These are phyloP conservation scores for Millerozyma acaciae DNA, from an alignment of 805 yeast species.

Conservation along the genomic window DNA sequence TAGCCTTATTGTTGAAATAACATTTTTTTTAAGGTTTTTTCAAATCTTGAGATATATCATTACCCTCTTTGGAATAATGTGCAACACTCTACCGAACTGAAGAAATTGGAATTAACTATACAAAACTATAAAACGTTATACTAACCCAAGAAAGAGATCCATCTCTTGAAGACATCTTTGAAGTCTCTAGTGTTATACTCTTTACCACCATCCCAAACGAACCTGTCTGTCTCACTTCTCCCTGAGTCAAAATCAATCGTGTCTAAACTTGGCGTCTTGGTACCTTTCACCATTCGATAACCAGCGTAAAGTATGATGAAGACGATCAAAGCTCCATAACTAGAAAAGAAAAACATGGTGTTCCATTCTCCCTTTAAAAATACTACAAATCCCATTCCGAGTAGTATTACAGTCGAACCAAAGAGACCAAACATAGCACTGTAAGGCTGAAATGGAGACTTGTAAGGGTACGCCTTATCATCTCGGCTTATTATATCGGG, in stretches of 20 bases:
- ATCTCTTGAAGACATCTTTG: slow-evolving; percentile 31
- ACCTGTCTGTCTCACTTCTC: slow-evolving; percentile 75
- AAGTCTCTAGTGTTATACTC: slow-evolving; percentile 33
- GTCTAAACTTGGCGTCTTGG: slow-evolving; percentile 64
- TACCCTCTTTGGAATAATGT: too few relatives aligned
- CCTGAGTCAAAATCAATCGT: slow-evolving; percentile 81
- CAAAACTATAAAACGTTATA: background rate
- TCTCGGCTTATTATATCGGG: slow-evolving; percentile 64
- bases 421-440: slow-evolving; percentile 59
- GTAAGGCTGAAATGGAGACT: slow-evolving; percentile 68
- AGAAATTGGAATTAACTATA: background rate
- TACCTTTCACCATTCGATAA: slow-evolving; percentile 57
- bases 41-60: too few relatives aligned
- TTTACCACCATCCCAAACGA: slow-evolving; percentile 74
- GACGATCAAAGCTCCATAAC: slow-evolving; percentile 58
- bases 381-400: slow-evolving; percentile 60
- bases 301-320: slow-evolving; percentile 49
- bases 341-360: slow-evolving; percentile 57
- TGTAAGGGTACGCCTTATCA: slow-evolving; percentile 63
- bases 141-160: slow-evolving; percentile 32
- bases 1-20: too few relatives aligned
- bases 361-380: slow-evolving; percentile 58
- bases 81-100: too few relatives aligned
- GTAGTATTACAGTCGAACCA: slow-evolving; percentile 48
- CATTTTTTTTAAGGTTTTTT: too few relatives aligned